phyloP scores from a whole-genome alignment of 1,139 yeast species.

The Protomyces pachydermus region DNA sequence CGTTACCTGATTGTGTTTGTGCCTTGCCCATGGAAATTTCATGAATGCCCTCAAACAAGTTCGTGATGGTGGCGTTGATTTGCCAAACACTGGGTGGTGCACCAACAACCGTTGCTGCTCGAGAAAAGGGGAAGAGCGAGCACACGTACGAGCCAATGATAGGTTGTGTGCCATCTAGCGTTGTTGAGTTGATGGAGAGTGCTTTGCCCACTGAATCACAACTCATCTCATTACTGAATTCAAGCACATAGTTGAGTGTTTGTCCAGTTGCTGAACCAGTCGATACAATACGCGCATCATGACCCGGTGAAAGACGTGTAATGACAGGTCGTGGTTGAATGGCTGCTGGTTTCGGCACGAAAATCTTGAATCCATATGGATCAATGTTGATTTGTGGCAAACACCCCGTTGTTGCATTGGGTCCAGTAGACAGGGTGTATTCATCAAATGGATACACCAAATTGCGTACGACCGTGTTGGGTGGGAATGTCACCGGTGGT shows the following conservation, averaged over 20 bases:
- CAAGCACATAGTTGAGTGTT: slow-evolving; percentile 6
- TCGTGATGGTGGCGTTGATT: slow-evolving; percentile 21
- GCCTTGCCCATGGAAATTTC: slow-evolving; percentile 18
- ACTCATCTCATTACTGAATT: slow-evolving; percentile 26
- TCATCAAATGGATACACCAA: slow-evolving; percentile 27
- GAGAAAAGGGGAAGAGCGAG: neutral
- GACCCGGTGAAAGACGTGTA: slow-evolving; percentile 24
- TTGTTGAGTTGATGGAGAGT: slow-evolving; percentile 21
- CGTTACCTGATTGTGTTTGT: slow-evolving; percentile 2
- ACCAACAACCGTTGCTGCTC: slow-evolving; percentile 4
- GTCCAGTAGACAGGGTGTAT: slow-evolving; percentile 4
- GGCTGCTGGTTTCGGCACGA: slow-evolving; percentile 25
- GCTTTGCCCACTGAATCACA: slow-evolving; percentile 26
- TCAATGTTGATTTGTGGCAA: slow-evolving; percentile 13
- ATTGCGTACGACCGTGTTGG: slow-evolving; percentile 17
- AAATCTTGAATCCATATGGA: slow-evolving; percentile 22
- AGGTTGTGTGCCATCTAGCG: slow-evolving; percentile 15
- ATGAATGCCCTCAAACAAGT: slow-evolving; percentile 27
- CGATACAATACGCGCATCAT: slow-evolving; percentile 24
- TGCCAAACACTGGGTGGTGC: slow-evolving; percentile 20
- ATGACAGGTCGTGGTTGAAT: slow-evolving; percentile 23
- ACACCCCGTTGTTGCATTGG: slow-evolving; percentile 24
- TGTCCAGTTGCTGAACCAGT: neutral
- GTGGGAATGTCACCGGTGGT: slow-evolving; percentile 11
- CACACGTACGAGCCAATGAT: slow-evolving; percentile 11